These are phyloP conservation scores for Phytophthora pistaciae DNA, from an alignment of 352 stramenopile genomes.

Conservation along the genomic window DNA sequence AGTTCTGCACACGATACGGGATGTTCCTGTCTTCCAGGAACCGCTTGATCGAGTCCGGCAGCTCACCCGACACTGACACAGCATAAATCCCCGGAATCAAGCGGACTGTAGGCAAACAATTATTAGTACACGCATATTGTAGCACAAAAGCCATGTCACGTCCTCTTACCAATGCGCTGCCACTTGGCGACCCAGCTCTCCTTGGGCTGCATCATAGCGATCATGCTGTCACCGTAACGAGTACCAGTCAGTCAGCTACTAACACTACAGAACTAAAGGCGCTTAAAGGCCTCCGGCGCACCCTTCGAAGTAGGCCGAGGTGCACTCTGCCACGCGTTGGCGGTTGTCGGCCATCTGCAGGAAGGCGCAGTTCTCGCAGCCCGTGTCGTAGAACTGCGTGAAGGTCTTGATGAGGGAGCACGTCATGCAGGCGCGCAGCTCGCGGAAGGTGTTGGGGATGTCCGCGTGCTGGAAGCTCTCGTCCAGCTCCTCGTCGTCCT, in stretches of 20 bases:
- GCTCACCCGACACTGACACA: conserved; percentile 86
- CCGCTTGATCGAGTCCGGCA: conserved; percentile 89
- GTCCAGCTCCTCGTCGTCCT: conserved; percentile 87
- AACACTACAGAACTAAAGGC: background rate
- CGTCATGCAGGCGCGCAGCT: conserved; percentile 90
- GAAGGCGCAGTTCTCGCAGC: conserved; percentile 91
- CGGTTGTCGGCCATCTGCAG: conserved; percentile 92
- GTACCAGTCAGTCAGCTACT: background rate
- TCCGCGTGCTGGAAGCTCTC: conserved; percentile 84
- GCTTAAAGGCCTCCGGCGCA: conserved; percentile 22
- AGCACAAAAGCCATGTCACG: background rate
- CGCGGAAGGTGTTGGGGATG: conserved; percentile 90
- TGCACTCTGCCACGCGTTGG: conserved; percentile 89
- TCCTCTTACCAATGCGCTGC: conserved; percentile 79
- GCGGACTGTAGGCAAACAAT: conserved; percentile 50
- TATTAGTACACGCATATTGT: background rate
- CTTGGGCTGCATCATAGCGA: conserved; percentile 91
- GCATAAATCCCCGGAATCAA: conserved; percentile 89
- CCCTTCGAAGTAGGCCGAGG: conserved; percentile 90
- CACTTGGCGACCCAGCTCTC: conserved; percentile 93
- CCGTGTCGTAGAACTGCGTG: conserved; percentile 92
- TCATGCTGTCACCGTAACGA: conserved; percentile 61
- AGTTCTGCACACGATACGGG: conserved; percentile 82
- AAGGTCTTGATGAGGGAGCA: conserved; percentile 92
- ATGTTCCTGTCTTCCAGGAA: conserved; percentile 91